These are phyloP conservation scores for Tylopilus plumbeoviolaceoides DNA, from an alignment of 768 basidiomycete species.

Conservation along the genomic window DNA sequence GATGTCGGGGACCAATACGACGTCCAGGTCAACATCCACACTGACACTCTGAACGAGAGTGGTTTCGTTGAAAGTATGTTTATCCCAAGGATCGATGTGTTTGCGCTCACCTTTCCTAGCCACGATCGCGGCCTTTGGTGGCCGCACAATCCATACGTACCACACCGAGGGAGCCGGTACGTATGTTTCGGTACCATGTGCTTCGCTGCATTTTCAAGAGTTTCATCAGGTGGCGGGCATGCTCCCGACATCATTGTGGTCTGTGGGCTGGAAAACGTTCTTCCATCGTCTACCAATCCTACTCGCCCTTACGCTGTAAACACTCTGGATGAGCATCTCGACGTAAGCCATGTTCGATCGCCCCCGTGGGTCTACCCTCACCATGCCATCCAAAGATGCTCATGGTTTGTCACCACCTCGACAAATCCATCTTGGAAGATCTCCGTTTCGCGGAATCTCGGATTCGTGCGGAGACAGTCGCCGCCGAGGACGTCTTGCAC, in stretches of 20 bases:
- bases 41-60: constrained; percentile 95
- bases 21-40: constrained; percentile 94
- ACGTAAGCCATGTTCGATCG: constrained; percentile 53
- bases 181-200: not conserved
- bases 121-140: constrained; percentile 86
- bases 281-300: constrained; percentile 96
- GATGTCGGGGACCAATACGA: constrained; percentile 87
- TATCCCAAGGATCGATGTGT: not conserved
- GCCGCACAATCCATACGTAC: constrained; percentile 93
- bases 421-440: constrained; percentile 88
- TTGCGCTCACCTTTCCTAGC: constrained; percentile 37
- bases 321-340: constrained; percentile 95
- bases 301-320: constrained; percentile 89
- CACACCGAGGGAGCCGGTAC: constrained; percentile 93
- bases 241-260: constrained; percentile 99
- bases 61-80: constrained; percentile 89
- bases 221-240: constrained; percentile 74
- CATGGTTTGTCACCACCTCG: constrained; percentile 99
- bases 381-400: constrained; percentile 66
- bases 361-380: not conserved
- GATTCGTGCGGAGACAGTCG: constrained; percentile 94
- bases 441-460: constrained; percentile 95
- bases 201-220: not conserved
- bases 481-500: constrained; percentile 94
- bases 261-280: constrained; percentile 81